A percentile compares a stretch with the other conserved stretches of the same genome.
phyloP scores from a whole-genome alignment of 768 basidiomycete species.

The Tubosaeta sp. region DNA sequence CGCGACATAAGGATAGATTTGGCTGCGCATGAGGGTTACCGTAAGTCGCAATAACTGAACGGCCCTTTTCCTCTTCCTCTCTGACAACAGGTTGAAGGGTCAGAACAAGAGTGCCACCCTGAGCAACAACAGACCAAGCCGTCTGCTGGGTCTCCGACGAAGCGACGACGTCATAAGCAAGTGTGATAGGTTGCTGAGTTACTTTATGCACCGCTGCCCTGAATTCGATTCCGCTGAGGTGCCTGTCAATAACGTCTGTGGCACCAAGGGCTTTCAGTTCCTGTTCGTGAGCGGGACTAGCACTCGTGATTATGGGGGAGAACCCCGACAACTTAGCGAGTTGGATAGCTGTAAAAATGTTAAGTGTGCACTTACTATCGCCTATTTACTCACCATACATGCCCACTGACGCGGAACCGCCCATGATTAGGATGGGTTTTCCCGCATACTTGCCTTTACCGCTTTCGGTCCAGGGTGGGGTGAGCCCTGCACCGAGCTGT shows the following conservation, averaged over 20 bases:
- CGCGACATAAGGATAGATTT: constrained; percentile 17
- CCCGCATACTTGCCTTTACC: constrained; percentile 36
- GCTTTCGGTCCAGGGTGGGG: constrained; percentile 31
- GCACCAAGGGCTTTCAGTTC: constrained; percentile 36
- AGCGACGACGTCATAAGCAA: constrained; percentile 32
- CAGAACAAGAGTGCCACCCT: constrained; percentile 30
- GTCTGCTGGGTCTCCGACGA: constrained; percentile 31
- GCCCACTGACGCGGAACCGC: constrained; percentile 49
- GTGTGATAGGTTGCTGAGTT: constrained; percentile 12
- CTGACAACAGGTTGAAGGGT: constrained; percentile 22
- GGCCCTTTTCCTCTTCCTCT: constrained; percentile 20
- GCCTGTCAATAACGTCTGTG: constrained; percentile 37
- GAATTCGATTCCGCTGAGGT: constrained; percentile 11
- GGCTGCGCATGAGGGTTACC: constrained; percentile 20
- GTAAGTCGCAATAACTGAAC: constrained; percentile 19
- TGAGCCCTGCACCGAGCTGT: constrained; percentile 36
- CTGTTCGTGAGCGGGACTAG: constrained; percentile 29
- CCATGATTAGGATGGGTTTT: constrained; percentile 43
- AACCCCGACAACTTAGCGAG: constrained; percentile 39
- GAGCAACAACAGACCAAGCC: constrained; percentile 31
- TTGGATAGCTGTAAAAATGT: constrained; percentile 31
- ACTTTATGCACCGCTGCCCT: constrained; percentile 23
- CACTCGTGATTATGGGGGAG: constrained; percentile 38
- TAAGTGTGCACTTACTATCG: neutral
- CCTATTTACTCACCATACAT: constrained; percentile 35